Percentiles rank a stretch among this genome's conserved stretches.
Evolutionary conservation across 331 rosid species (phyloP).

Genomic region (Rhamnella rubrinervis): DNA sequence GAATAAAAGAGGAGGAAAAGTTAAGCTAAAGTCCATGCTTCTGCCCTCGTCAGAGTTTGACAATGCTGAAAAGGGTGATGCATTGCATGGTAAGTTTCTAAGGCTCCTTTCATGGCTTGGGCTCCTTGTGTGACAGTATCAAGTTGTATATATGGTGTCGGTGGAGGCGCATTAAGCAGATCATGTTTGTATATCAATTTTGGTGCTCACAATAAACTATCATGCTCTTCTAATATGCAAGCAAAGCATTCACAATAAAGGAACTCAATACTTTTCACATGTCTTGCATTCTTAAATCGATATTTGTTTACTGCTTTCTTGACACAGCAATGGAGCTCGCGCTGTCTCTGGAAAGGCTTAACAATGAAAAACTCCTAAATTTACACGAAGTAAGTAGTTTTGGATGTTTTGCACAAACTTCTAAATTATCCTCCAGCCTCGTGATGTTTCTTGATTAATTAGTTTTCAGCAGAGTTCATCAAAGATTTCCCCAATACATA

Average conservation of each 20-base stretch:
- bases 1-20: constrained; percentile 47
- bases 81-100: constrained; percentile 33
- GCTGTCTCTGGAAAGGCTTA: constrained; percentile 39
- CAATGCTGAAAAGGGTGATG: constrained; percentile 41
- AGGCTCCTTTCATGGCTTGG: no score
- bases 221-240: no score
- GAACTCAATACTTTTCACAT: no score
- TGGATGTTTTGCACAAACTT: not conserved
- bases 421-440: not conserved
- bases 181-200: no score
- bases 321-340: constrained; percentile 46
- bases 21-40: constrained; percentile 32
- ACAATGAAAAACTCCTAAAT: constrained; percentile 40
- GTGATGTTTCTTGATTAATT: not conserved
- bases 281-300: not conserved
- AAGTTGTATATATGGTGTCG: no score
- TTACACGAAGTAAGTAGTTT: constrained; percentile 25
- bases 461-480: not conserved
- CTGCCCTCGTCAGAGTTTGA: constrained; percentile 41
- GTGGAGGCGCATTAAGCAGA: no score
- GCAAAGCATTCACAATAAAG: no score
- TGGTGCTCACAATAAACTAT: no score
- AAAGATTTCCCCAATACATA: not conserved
- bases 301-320: not conserved
- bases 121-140: no score